phyloP scores from a whole-genome alignment of 1,284 basidiomycete species.

The Sporisorium exsertum region DNA sequence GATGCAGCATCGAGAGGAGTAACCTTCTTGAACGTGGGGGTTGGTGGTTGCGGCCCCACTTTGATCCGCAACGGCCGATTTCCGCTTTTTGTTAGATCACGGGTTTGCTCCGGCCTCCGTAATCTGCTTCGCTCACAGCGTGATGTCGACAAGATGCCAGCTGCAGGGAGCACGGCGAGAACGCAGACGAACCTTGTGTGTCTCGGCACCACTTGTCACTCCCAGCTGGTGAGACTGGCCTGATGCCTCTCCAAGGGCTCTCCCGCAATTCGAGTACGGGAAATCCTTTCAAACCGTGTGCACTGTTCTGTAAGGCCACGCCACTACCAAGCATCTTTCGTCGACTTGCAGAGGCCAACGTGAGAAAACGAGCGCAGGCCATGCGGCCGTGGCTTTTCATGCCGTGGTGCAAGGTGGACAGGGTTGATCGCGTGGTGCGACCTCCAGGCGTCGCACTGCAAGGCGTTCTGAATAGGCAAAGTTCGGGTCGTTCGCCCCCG shows the following conservation, averaged over 20 bases:
- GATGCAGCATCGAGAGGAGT: neutral
- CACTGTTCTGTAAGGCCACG: neutral
- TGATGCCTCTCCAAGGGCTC: neutral
- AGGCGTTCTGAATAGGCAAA: neutral
- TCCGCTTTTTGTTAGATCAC: neutral
- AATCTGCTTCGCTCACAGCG: neutral
- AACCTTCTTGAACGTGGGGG: slow-evolving; percentile 3
- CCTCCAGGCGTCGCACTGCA: neutral
- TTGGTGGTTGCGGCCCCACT: neutral
- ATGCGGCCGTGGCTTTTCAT: slow-evolving; percentile 3
- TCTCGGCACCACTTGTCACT: neutral
- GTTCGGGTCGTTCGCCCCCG: neutral
- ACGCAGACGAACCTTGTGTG: neutral
- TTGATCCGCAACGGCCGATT: neutral
- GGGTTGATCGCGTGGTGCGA: slow-evolving; percentile 1
- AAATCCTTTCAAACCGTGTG: neutral
- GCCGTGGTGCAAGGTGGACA: slow-evolving; percentile 1
- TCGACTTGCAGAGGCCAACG: neutral
- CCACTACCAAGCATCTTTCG: no score
- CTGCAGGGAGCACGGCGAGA: slow-evolving; percentile 20
- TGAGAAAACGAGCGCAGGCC: neutral
- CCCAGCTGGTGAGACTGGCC: neutral
- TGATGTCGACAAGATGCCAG: slow-evolving; percentile 9
- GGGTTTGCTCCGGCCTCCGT: neutral
- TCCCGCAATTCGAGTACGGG: neutral